Base-by-base conservation (phyloP, 305 asterid genomes). In the Salvia sclarea region DNA sequence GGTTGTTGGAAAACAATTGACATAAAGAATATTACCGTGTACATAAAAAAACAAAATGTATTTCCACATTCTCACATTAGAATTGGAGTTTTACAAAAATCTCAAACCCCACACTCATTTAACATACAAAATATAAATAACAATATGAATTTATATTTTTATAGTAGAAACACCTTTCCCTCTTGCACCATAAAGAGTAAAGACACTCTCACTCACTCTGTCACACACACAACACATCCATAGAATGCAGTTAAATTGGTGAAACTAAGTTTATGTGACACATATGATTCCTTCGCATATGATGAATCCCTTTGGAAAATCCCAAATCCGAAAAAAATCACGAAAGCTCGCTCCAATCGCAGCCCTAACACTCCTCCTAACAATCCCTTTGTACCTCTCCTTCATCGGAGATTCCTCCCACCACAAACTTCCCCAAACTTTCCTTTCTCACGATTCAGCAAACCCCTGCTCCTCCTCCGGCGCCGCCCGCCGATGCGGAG, bases 301-400 rank as follows among this genome's bases (percentile, higher is more conserved):
- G 44, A 70, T 70, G 80, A 74, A 62, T 61, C 57, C 82, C 14
- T 37, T 38, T n/a, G 61, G 66, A 16, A 79, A 80, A 72, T 66
- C 68, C 40, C 78, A 72, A 68, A 37, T 75, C 18, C 55, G 71
- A 60, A 66, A 71, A 52, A 76, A 62, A 70, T 54, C 77, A 28
- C 49, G 72, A 10, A 80, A 72, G 35, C 40, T 70, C n/a, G 76
- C 75, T 33, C 79, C 80, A 30, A 70, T 83, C 71, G n/a, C 71
- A 30, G 82, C 76, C 72, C 73, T 83, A 1, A 24, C 80, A 4
- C 18, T 78, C 16, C 75, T 83, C 7, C 33, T 83, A 41, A 70
- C 85, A 54, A 78, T 83, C 77, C 82, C 84, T 47, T 28, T 83
- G 11, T 76, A 81, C 49, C 76, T 59, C 76, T 78, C 82, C 31